These are phyloP conservation scores for Penicillium oxalicum DNA, from an alignment of 2,329 filamentous ascomycete genomes.

Conservation along the genomic window DNA sequence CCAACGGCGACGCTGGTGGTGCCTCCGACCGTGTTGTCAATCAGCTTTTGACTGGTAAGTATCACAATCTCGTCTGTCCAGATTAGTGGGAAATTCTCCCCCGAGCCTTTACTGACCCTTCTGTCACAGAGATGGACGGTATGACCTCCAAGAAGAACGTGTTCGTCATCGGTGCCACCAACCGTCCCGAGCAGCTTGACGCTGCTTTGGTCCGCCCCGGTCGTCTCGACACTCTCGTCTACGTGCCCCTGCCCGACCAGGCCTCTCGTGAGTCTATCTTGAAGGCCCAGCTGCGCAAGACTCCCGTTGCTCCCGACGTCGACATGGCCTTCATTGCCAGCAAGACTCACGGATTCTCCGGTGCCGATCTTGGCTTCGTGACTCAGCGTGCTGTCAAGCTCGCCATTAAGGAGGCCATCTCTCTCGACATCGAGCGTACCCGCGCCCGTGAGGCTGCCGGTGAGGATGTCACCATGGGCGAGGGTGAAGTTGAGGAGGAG, in stretches of 20 bases:
- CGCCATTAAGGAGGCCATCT: constrained; percentile 96
- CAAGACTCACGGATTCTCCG: constrained; percentile 98
- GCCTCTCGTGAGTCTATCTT: constrained; percentile 82
- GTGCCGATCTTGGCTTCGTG: constrained; percentile 98
- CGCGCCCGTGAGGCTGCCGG: constrained; percentile 85
- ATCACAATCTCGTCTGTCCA: not conserved
- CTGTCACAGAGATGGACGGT: constrained; percentile 79
- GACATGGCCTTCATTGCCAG: constrained; percentile 86
- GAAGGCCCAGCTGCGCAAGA: constrained; percentile 96
- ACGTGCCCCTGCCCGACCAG: constrained; percentile 94
- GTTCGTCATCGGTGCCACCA: constrained; percentile 98
- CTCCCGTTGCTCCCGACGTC: constrained; percentile 80
- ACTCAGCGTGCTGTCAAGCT: constrained; percentile 98
- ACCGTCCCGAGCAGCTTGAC: constrained; percentile 97
- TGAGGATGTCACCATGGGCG: constrained; percentile 69
- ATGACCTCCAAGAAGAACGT: constrained; percentile 99
- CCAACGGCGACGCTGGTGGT: constrained; percentile 90
- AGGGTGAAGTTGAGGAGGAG: constrained; percentile 59
- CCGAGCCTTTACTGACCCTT: constrained; percentile 37
- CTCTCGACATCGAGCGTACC: constrained; percentile 76
- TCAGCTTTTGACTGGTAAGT: constrained; percentile 90
- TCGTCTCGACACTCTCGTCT: constrained; percentile 97
- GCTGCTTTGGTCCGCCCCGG: constrained; percentile 96
- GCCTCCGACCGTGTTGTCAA: constrained; percentile 99
- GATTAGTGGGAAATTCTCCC: no score